Base-by-base conservation (phyloP, 306 rosid species). In the Dryas drummondii region DNA sequence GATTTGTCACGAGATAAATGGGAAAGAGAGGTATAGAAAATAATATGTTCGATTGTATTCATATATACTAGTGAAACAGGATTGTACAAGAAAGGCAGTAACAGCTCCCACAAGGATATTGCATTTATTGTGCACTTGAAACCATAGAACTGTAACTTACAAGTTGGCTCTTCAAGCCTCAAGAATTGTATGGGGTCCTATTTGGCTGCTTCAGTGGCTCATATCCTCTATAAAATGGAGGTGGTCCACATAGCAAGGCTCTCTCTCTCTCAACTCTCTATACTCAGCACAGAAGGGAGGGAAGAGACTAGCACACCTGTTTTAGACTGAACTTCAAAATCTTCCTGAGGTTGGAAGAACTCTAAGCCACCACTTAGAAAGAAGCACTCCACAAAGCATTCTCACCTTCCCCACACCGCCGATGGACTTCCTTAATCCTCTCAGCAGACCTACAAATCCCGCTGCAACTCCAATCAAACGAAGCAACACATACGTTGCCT, bases 381-480 rank as follows among this genome's bases (percentile, higher is more conserved):
- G 97, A 68, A 73, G 97, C 92, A 78, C 91, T 89, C 99, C 99
- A 96, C 66, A 96, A 82, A 69, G 91, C 88, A 41, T 88, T 89
- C 72, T 92, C 99, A 9, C 96, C 97, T 84, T 96, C 99, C 42
- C 99, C 97, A 11, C 99, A 96, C 46, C 99, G 91, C 49, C 91
- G 80, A 71, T 96, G 99, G 61, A 96, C 96, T 80, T 96, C 99
- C 87, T 89, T 96, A 9, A 96, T 92, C 84, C 98, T 87, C 17
- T 96, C 99, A 1, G 98, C 98, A 17, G 99, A 96, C 80, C 90
- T 83, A 81, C 99, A 96, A 69, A 96, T 96, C 58, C 99, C 99
- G 27, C 98, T 96, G 86, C 99, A 96, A 81, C 72, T 96, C 99
- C 99, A 96, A 75, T 96, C 99, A 44, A 88, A 96, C 11, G 98